Conservation (phyloP, 2,329 filamentous ascomycete genomes). For the Sporothrix pallida region DNA sequence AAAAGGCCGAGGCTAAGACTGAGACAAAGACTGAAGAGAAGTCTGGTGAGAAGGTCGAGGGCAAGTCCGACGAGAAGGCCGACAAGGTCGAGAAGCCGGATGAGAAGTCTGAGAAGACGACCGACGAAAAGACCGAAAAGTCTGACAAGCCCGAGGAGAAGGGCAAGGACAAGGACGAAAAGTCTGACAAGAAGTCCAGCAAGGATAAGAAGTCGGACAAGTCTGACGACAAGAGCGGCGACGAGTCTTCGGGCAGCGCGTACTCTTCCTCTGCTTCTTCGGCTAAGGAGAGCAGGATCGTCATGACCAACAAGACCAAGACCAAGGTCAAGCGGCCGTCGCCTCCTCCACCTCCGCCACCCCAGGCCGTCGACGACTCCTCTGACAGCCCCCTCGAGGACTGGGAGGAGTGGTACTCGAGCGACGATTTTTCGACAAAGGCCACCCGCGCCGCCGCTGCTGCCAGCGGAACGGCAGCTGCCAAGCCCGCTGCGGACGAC, state of each 20-base stretch:
- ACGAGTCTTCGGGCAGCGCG: background rate
- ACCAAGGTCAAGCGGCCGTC: background rate
- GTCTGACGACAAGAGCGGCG: background rate
- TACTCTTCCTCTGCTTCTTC: background rate
- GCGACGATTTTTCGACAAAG: constrained; percentile 62
- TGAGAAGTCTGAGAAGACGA: background rate
- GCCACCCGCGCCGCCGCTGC: constrained; percentile 38
- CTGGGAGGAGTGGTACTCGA: constrained; percentile 64
- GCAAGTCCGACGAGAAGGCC: background rate
- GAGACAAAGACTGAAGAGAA: background rate
- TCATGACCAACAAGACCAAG: background rate
- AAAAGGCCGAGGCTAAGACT: background rate
- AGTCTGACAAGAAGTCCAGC: background rate
- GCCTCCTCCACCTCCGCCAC: constrained; percentile 29
- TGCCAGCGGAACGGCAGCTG: constrained; percentile 46
- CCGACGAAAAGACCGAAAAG: background rate
- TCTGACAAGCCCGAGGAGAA: constrained; percentile 5
- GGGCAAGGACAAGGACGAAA: background rate
- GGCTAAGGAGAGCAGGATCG: background rate
- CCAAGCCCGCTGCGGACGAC: constrained; percentile 48
- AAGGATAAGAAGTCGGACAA: constrained; percentile 16
- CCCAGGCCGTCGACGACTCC: constrained; percentile 54
- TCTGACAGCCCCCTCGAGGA: constrained; percentile 66
- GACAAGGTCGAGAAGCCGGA: constrained; percentile 4
- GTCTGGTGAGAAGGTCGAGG: background rate